phyloP scores from a whole-genome alignment of 1,284 basidiomycete species.

The Ceratobasidium papillatum region DNA sequence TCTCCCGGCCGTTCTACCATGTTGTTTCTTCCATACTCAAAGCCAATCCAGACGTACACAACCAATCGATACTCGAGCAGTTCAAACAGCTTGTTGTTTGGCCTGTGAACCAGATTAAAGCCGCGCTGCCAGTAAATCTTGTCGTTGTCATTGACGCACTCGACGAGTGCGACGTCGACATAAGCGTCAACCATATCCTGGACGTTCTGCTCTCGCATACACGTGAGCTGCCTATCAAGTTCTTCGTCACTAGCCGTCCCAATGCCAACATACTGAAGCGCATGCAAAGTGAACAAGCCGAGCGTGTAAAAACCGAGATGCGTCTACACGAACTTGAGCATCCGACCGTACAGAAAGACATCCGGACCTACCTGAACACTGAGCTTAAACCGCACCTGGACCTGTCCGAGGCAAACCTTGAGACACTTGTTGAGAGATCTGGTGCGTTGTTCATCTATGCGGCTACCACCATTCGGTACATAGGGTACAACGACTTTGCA shows the following conservation, averaged over 20 bases:
- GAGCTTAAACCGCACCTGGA: not conserved
- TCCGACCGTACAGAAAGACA: conserved; percentile 1
- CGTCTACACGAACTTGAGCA: conserved; percentile 16
- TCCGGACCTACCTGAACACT: not conserved
- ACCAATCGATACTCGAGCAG: not conserved
- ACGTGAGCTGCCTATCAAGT: not conserved
- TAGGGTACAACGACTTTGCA: not conserved
- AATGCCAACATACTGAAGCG: not conserved
- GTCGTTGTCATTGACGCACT: not conserved
- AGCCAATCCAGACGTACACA: not conserved
- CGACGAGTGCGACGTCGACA: not conserved
- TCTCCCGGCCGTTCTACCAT: not conserved
- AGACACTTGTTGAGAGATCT: not conserved
- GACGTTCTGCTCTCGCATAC: not conserved
- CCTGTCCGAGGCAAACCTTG: not conserved
- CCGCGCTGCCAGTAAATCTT: not conserved
- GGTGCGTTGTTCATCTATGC: conserved; percentile 28
- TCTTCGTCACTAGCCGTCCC: conserved; percentile 25
- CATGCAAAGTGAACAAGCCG: not conserved
- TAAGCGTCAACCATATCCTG: not conserved
- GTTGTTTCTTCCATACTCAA: not conserved
- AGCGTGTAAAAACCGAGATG: not conserved
- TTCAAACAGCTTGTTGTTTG: not conserved
- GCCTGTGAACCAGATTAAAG: not conserved
- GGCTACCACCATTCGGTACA: conserved; percentile 13